Percentiles rank a stretch among this genome's conserved stretches.
Conservation (phyloP, 73 alveolate species). For the Tetrahymena malaccensis region DNA sequence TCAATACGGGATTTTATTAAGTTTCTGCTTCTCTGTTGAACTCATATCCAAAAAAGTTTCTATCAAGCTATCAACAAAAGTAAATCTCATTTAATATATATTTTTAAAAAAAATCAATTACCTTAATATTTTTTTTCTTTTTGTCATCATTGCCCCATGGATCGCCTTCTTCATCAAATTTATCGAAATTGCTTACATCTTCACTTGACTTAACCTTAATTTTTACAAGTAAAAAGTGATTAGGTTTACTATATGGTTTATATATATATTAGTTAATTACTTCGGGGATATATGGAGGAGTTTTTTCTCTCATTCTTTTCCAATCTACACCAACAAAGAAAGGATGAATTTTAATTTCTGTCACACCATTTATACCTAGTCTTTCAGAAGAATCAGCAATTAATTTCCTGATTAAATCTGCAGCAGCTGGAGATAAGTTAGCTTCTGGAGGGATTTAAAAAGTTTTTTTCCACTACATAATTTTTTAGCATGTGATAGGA, state of each 20-base stretch:
- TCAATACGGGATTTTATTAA: neutral
- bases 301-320: slow-evolving; percentile 61
- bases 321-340: slow-evolving; percentile 71
- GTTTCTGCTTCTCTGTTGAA: neutral
- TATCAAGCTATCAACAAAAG: slow-evolving; percentile 31
- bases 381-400: slow-evolving; percentile 56
- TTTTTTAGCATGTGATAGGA: slow-evolving; percentile 65
- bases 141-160: slow-evolving; percentile 52
- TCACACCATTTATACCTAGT: slow-evolving; percentile 66
- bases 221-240: no score
- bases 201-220: slow-evolving; percentile 42
- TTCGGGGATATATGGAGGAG: slow-evolving; percentile 68
- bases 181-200: slow-evolving; percentile 70
- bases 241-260: no score
- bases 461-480: slow-evolving; percentile 67
- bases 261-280: no score
- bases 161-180: slow-evolving; percentile 74
- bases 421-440: slow-evolving; percentile 54
- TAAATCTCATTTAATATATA: slow-evolving; percentile 41
- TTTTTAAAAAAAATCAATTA: slow-evolving; percentile 37
- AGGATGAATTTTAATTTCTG: slow-evolving; percentile 72
- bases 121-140: slow-evolving; percentile 58
- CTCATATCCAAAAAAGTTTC: slow-evolving; percentile 3
- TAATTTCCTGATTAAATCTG: slow-evolving; percentile 57
- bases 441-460: slow-evolving; percentile 66